A percentile compares a stretch with the other conserved stretches of the same genome.
These are phyloP conservation scores for Peronospora belbahrii DNA, from an alignment of 352 stramenopile species.

Conservation along the genomic window DNA sequence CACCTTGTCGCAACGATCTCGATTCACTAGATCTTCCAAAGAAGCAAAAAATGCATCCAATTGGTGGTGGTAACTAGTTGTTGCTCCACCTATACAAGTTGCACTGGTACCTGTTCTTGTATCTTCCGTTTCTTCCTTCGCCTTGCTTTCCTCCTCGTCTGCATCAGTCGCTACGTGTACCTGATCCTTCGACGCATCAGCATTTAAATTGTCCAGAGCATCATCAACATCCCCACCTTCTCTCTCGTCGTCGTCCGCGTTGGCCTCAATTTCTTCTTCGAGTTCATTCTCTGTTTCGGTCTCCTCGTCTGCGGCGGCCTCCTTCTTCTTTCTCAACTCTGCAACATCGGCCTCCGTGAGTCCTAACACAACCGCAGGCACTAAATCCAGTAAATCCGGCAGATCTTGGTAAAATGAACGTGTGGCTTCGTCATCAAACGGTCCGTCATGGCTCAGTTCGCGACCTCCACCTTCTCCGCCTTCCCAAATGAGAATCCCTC, in stretches of 20 bases:
- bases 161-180: neutral
- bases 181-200: constrained; percentile 10
- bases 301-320: constrained; percentile 37
- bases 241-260: constrained; percentile 33
- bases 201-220: constrained; percentile 12
- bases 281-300: constrained; percentile 23
- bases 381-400: constrained; percentile 91
- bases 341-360: constrained; percentile 83
- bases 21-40: constrained; percentile 91
- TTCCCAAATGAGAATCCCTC: constrained; percentile 62
- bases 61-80: constrained; percentile 87
- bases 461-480: constrained; percentile 52
- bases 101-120: neutral
- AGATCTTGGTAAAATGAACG: constrained; percentile 96
- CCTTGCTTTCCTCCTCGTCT: constrained; percentile 21
- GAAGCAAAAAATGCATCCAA: constrained; percentile 88
- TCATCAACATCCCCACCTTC: constrained; percentile 20
- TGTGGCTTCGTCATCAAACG: constrained; percentile 95
- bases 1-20: constrained; percentile 93
- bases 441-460: constrained; percentile 72
- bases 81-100: constrained; percentile 3
- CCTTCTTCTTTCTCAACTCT: constrained; percentile 83
- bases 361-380: constrained; percentile 91
- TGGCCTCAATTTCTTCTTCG: constrained; percentile 32
- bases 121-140: constrained; percentile 8